Conservation (phyloP, 2,329 filamentous ascomycete genomes). For the Pseudophaeomoniella oleicola region DNA sequence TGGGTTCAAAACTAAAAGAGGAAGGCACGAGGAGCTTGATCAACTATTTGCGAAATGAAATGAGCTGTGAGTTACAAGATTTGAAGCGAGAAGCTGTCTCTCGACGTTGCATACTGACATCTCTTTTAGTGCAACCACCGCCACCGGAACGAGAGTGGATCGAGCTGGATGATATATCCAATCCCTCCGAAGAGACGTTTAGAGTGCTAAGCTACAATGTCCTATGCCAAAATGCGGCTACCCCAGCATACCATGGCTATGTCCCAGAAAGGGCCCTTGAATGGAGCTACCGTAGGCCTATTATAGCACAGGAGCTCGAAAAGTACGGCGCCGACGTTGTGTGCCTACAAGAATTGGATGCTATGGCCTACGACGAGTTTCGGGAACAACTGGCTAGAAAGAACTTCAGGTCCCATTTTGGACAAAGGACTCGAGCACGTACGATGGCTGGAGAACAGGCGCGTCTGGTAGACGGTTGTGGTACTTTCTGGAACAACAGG, state of each 20-base stretch:
- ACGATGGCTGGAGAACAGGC: conserved; percentile 82
- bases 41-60: conserved; percentile 66
- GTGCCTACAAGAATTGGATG: conserved; percentile 85
- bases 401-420: conserved; percentile 89
- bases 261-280: conserved; percentile 66
- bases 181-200: conserved; percentile 52
- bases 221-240: conserved; percentile 86
- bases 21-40: conserved; percentile 78
- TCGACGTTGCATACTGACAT: conserved; percentile 9
- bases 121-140: conserved; percentile 53
- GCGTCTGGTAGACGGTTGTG: conserved; percentile 84
- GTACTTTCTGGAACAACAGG: conserved; percentile 89
- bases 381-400: conserved; percentile 69
- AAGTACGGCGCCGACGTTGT: conserved; percentile 74
- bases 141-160: conserved; percentile 66
- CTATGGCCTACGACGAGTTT: conserved; percentile 80
- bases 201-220: conserved; percentile 91
- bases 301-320: conserved; percentile 70
- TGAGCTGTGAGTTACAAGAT: conserved; percentile 60
- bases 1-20: conserved; percentile 73
- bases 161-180: conserved; percentile 44
- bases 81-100: too few relatives aligned
- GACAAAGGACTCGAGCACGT: conserved; percentile 75
- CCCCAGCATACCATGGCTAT: conserved; percentile 73
- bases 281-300: conserved; percentile 75